Conservation (phyloP, 768 basidiomycete species). For the Boletus pseudopeckii region DNA sequence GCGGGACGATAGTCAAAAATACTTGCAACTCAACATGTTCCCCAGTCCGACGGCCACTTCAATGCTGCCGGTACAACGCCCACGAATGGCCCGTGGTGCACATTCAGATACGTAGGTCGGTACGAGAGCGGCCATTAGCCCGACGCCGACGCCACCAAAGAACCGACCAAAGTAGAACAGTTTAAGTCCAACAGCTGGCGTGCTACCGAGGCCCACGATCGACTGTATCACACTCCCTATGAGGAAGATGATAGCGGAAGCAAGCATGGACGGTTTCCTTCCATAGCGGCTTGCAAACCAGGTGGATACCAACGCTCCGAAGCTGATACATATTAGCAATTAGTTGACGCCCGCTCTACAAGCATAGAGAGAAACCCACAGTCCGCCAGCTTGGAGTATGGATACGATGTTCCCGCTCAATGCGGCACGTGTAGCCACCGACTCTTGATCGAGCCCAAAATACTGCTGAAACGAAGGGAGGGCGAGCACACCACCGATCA, state of each 20-base stretch:
- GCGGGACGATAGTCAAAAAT: too few species aligned
- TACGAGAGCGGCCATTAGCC: too few species aligned
- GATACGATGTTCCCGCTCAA: constrained; percentile 39
- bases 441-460: constrained; percentile 30
- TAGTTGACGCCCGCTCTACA: background rate
- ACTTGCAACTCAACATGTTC: too few species aligned
- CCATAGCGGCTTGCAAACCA: constrained; percentile 33
- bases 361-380: constrained; percentile 23
- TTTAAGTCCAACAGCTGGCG: too few species aligned
- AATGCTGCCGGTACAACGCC: too few species aligned
- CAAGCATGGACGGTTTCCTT: constrained; percentile 33
- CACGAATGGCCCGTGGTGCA: too few species aligned
- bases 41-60: too few species aligned
- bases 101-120: too few species aligned
- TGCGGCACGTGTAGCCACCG: constrained; percentile 22
- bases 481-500: constrained; percentile 36
- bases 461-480: constrained; percentile 36
- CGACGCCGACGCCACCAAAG: too few species aligned
- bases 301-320: constrained; percentile 27
- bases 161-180: too few species aligned
- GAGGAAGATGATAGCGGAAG: constrained; percentile 31
- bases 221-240: constrained; percentile 35
- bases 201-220: constrained; percentile 32
- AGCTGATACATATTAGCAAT: background rate
- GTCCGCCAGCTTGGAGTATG: constrained; percentile 35